Conservation (phyloP, 345 rosid genomes). For the Populus pruinosa region DNA sequence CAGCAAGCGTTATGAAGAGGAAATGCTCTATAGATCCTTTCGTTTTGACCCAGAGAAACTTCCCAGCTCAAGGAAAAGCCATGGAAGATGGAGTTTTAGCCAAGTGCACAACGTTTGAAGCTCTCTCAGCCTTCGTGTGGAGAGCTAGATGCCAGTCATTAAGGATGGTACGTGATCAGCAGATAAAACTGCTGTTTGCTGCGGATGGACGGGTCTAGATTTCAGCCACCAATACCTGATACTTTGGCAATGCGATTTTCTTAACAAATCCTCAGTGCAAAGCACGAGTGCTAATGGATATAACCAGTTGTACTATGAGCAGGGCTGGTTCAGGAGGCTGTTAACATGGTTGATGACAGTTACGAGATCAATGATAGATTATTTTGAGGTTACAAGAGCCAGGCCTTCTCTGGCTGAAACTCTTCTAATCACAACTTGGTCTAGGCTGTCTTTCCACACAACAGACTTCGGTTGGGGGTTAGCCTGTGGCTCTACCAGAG, state of each 20-base stretch:
- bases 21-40: conserved; percentile 62
- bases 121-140: conserved; percentile 77
- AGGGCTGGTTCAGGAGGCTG: conserved; percentile 54
- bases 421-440: conserved; percentile 79
- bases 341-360: conserved; percentile 56
- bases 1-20: conserved; percentile 55
- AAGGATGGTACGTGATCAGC: conserved; percentile 57
- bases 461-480: conserved; percentile 94
- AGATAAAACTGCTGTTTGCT: conserved; percentile 74
- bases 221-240: conserved; percentile 60
- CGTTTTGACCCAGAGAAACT: conserved; percentile 62
- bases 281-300: conserved; percentile 60
- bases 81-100: conserved; percentile 39
- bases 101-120: conserved; percentile 68
- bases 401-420: conserved; percentile 82
- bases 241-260: conserved; percentile 73
- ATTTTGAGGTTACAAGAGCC: conserved; percentile 70
- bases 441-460: conserved; percentile 67
- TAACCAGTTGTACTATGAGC: conserved; percentile 50
- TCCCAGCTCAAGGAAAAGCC: conserved; percentile 49
- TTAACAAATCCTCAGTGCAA: conserved; percentile 52
- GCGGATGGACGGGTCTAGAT: conserved; percentile 71
- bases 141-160: conserved; percentile 66
- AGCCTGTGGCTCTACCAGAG: conserved; percentile 79
- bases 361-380: conserved; percentile 90